Conservation (phyloP, 306 rosid genomes). For the Ammopiptanthus mongolicus region DNA sequence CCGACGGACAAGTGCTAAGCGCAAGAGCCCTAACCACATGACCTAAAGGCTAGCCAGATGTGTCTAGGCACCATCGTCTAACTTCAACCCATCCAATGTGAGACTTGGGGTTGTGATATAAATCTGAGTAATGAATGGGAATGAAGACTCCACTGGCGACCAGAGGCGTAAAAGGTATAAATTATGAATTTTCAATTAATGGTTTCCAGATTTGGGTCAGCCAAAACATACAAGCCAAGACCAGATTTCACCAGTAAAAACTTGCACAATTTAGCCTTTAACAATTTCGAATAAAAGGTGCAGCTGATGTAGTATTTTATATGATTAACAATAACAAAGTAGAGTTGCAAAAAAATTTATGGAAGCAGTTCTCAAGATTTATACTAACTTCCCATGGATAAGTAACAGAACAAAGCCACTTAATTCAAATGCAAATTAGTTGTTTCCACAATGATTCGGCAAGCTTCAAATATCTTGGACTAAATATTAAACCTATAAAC, state of each 20-base stretch:
- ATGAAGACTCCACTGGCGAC: background rate
- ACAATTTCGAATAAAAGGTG: background rate
- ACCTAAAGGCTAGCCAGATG: background rate
- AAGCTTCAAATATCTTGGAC: conserved; percentile 7
- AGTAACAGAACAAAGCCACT: background rate
- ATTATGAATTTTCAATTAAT: background rate
- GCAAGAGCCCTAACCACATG: background rate
- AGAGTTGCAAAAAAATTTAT: background rate
- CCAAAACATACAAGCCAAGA: background rate
- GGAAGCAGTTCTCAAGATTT: background rate
- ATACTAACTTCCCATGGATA: background rate
- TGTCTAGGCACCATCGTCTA: background rate
- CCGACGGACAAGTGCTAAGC: background rate
- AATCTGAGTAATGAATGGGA: background rate
- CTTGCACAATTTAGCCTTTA: background rate
- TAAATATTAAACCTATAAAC: background rate
- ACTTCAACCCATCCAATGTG: background rate
- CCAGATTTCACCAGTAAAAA: background rate
- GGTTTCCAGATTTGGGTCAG: background rate
- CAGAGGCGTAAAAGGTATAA: background rate
- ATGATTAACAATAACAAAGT: background rate
- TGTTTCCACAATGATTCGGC: background rate
- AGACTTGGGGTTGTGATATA: background rate
- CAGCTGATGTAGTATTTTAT: background rate
- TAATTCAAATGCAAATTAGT: background rate